Conservation (phyloP, 2,329 filamentous ascomycete genomes). For the Xylariaceae sp. region DNA sequence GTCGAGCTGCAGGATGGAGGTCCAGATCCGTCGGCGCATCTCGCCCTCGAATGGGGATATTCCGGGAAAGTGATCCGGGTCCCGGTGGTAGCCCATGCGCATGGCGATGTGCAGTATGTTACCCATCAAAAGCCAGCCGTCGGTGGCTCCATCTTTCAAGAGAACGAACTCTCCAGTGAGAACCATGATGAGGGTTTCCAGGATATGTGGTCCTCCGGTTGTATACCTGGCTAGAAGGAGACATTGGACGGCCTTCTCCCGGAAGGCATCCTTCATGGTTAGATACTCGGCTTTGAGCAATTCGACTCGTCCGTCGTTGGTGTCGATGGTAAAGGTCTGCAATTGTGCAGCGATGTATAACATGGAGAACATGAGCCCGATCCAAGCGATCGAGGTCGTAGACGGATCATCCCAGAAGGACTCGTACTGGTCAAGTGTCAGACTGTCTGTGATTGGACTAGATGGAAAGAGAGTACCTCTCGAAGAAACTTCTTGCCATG, state of each 20-base stretch:
- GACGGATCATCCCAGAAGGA: slow-evolving; percentile 38
- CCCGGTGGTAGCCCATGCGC: slow-evolving; percentile 40
- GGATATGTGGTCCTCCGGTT: too few species aligned
- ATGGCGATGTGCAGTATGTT: slow-evolving; percentile 11
- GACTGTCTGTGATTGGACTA: background rate
- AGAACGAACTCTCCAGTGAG: too few species aligned
- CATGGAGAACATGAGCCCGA: slow-evolving; percentile 43
- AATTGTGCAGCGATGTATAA: slow-evolving; percentile 34
- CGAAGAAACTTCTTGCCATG: slow-evolving; percentile 24
- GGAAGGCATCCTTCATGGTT: too few species aligned
- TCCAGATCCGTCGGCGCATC: slow-evolving; percentile 41
- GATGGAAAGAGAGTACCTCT: too few species aligned
- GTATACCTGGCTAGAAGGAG: slow-evolving; percentile 36
- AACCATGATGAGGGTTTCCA: too few species aligned
- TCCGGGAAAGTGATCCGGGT: slow-evolving; percentile 35
- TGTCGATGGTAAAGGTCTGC: too few species aligned
- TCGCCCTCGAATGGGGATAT: slow-evolving; percentile 39
- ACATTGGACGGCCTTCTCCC: slow-evolving; percentile 32
- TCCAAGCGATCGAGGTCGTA: slow-evolving; percentile 36
- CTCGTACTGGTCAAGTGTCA: slow-evolving; percentile 32
- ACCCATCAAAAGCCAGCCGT: too few species aligned
- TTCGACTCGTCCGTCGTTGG: too few species aligned
- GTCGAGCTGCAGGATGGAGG: slow-evolving; percentile 36
- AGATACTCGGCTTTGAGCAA: too few species aligned
- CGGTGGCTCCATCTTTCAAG: too few species aligned